phyloP scores from a whole-genome alignment of 164 flowering plant species.

The Kingdonia uniflora region DNA sequence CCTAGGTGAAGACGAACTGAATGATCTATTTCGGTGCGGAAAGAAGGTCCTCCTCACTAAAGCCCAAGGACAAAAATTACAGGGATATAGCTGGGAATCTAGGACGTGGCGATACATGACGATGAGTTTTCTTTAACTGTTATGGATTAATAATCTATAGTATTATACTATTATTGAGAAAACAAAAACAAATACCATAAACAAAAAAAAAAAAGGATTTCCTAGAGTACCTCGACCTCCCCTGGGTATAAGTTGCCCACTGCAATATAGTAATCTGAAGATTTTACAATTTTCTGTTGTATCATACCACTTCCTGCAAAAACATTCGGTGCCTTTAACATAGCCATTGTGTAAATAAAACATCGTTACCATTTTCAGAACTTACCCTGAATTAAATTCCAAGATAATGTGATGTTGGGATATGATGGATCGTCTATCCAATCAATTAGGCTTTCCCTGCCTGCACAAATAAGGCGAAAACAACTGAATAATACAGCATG shows the following conservation, averaged over 20 bases:
- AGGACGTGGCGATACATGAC: too few species aligned
- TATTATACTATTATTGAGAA: too few species aligned
- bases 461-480: too few species aligned
- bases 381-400: conserved; percentile 65
- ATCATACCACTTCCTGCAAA: conserved; percentile 52
- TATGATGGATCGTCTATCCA: conserved; percentile 67
- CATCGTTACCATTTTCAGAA: neutral
- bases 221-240: conserved; percentile 52
- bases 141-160: too few species aligned
- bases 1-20: too few species aligned
- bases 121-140: too few species aligned
- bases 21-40: too few species aligned
- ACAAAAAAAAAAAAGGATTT: neutral
- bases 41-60: too few species aligned
- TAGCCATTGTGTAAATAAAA: neutral
- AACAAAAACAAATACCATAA: neutral
- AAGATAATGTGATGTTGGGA: conserved; percentile 58
- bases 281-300: conserved; percentile 29
- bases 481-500: too few species aligned
- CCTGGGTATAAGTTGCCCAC: conserved; percentile 47
- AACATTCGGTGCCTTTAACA: neutral
- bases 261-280: conserved; percentile 55
- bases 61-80: too few species aligned
- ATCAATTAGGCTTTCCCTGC: conserved; percentile 46
- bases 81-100: too few species aligned